These are phyloP conservation scores for Pestalotiopsis fici DNA, from an alignment of 2,329 filamentous ascomycete genomes.

Conservation along the genomic window DNA sequence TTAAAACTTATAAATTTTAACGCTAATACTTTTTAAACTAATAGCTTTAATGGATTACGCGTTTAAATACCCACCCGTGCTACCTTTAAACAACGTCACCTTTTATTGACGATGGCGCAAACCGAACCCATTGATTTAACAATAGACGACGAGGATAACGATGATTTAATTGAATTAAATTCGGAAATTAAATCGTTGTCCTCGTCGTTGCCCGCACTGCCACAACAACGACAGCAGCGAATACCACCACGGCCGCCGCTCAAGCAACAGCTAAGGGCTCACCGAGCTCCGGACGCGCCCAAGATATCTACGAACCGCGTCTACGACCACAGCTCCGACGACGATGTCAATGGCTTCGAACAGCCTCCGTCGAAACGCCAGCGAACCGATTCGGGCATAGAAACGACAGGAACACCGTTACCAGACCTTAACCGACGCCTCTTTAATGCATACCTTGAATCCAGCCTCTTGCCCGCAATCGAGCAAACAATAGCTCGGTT, in stretches of 20 bases:
- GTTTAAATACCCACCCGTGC: constrained; percentile 10
- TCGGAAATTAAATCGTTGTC: constrained; percentile 6
- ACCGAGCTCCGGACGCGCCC: background rate
- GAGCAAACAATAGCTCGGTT: background rate
- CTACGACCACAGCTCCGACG: background rate
- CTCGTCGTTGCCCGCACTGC: background rate
- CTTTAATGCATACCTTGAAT: background rate
- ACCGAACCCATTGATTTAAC: constrained; percentile 17
- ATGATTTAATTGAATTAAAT: background rate
- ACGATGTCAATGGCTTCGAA: background rate
- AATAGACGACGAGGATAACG: constrained; percentile 10
- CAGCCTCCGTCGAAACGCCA: constrained; percentile 2
- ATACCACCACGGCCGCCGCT: background rate
- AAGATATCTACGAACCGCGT: background rate
- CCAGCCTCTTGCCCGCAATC: background rate
- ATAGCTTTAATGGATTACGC: constrained; percentile 12
- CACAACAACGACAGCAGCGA: background rate
- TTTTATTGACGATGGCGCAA: constrained; percentile 3
- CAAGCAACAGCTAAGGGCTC: background rate
- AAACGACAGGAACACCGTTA: no score
- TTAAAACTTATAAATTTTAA: constrained; percentile 6
- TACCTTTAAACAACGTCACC: constrained; percentile 11
- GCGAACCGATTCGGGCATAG: background rate
- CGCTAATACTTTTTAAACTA: constrained; percentile 9
- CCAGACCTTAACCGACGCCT: background rate